These are phyloP conservation scores for Alternaria novae-zelandiae DNA, from an alignment of 2,329 filamentous ascomycete species.

Conservation along the genomic window DNA sequence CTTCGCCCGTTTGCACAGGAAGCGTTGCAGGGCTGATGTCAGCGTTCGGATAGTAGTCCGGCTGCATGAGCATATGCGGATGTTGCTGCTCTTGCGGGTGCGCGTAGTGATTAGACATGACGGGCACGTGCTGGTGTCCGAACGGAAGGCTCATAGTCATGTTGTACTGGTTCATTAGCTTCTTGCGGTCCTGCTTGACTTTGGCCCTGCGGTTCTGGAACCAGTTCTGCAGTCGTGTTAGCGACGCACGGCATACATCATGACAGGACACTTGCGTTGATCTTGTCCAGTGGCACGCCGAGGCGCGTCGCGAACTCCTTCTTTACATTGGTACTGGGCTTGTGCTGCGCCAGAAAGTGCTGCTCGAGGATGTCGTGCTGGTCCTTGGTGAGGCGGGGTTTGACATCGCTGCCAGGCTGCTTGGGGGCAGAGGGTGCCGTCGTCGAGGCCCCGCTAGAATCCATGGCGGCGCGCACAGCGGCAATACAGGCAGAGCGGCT, in stretches of 20 bases:
- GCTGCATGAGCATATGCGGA: slow-evolving; percentile 35
- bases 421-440: slow-evolving; percentile 26
- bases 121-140: slow-evolving; percentile 29
- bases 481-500: slow-evolving; percentile 13
- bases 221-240: slow-evolving; percentile 56
- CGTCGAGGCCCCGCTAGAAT: slow-evolving; percentile 31
- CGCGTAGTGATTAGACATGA: slow-evolving; percentile 26
- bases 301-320: slow-evolving; percentile 57
- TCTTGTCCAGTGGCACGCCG: slow-evolving; percentile 59
- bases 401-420: slow-evolving; percentile 52
- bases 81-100: slow-evolving; percentile 30
- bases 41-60: slow-evolving; percentile 37
- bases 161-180: slow-evolving; percentile 49
- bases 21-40: slow-evolving; percentile 46
- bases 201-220: slow-evolving; percentile 61
- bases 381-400: slow-evolving; percentile 60
- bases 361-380: slow-evolving; percentile 60
- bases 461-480: slow-evolving; percentile 39
- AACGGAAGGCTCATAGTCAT: slow-evolving; percentile 44
- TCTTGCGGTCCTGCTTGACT: slow-evolving; percentile 60
- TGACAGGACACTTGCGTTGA: slow-evolving; percentile 55
- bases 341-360: slow-evolving; percentile 56
- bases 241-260: slow-evolving; percentile 13
- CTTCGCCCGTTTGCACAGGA: slow-evolving; percentile 40
- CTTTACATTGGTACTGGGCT: slow-evolving; percentile 59